Evolutionary conservation across 306 rosid species (phyloP), one percentile per base, ranked within the genome.

Genomic region (Quercus alba): DNA sequence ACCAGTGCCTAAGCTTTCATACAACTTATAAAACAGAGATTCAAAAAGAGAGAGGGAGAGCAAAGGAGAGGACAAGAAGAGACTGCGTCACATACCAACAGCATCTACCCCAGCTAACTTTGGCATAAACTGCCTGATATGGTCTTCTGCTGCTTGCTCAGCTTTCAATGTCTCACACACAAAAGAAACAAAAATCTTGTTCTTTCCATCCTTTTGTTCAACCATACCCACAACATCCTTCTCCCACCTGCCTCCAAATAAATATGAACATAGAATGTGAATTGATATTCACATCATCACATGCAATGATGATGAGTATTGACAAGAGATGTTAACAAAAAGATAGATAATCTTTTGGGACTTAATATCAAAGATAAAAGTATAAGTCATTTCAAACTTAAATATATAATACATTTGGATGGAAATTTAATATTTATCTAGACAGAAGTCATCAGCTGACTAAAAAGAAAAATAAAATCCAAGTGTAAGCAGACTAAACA

Each of bases 61-160:
- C 57, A 33, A 6, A 61, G 33, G 54, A n/a, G 33, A 6, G 3
- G 15, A 9, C 1, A 67, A 17, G 46, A 10, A 38, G 54, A 61
- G 56, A 68, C 64, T 35, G 21, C 46, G 33, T 38, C 25, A 77
- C 95, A 74, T 91, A 93, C 97, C 98, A 72, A 95, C 90, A 77
- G 98, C 99, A 86, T 95, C 95, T 56, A 91, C 84, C 49, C 98
- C 98, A 3, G 91, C 88, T 83, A 93, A 82, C 79, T 95, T 95
- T 66, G 99, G 98, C 94, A 95, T 75, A 86, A 90, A 95, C 76
- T 90, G 87, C 67, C 56, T 89, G 85, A 93, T 90, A 84, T 93
- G 99, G 28, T 93, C 99, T 89, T 95, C 96, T 25, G 98, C 98
- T 52, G 95, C 97, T 75, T 84, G 64, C 6, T 95, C 97, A 17